Evolutionary conservation across 352 stramenopile genomes (phyloP), one percentile per base, ranked within the genome.

Genomic region (Globisporangium middletonii): DNA sequence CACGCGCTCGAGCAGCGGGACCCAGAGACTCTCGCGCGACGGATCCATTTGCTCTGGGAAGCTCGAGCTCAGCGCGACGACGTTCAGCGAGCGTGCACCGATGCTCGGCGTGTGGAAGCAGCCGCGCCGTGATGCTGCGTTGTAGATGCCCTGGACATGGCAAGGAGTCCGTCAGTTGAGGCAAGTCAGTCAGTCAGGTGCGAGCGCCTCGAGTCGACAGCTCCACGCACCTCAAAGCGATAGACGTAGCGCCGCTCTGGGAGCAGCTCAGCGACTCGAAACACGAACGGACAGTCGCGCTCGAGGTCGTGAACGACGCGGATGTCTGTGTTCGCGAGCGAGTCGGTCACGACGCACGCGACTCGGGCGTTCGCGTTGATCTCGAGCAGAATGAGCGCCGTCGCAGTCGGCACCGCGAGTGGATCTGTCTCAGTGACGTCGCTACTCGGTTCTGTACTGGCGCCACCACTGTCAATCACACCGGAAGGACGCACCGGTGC

Each of bases 161-260:
- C 7, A 19, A 11, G 5, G 5, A 18, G 41, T 19, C 41, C 2
- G 33, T 38, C 33, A 38, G 33, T 38, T 8, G 1, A 45, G 11
- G 16, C 5, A 27, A 43, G 12, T 23, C n/a, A 41, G 37, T 37
- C n/a, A 50, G 19, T 9, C 27, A 48, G 15, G n/a, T 33, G 12
- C 16, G 33, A 28, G 8, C 3, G 23, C 3, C 28, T 28, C n/a
- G 26, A 23, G 41, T 23, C 27, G 45, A 26, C 30, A 26, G 37
- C 47, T 45, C 15, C 12, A 15, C 1, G 3, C 13, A 82, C 75
- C 59, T 87, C 80, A 50, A 93, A 91, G 15, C 66, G 75, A 38
- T 87, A 89, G 0, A 87, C 57, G 33, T 87, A 93, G 55, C 83
- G 66, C 23, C 77, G 63, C 41, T 88, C 67, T n/a, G 77, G 77